Evolutionary conservation across 1,139 yeast genomes (phyloP), one percentile per base, ranked within the genome.

Genomic region (Candida tunisiensis): DNA sequence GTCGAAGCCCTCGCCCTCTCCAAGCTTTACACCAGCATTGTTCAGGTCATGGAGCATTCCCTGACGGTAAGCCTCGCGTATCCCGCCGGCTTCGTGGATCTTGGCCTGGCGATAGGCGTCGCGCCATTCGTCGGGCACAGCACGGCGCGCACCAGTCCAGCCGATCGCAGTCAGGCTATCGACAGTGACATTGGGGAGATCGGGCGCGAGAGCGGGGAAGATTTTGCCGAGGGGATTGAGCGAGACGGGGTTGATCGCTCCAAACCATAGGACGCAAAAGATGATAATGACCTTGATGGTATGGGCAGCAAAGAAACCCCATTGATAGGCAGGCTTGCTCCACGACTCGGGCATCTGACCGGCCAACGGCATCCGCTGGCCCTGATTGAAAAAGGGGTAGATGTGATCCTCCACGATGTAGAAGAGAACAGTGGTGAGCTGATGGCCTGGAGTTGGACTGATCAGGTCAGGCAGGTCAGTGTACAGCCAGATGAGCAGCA

Each of bases 361-460:
- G n/a, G n/a, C n/a, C n/a, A n/a, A n/a, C n/a, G n/a, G n/a, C n/a
- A n/a, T n/a, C 53, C 79, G 93, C 26, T 74, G 73, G 15, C 55
- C 46, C 14, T 56, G 42, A 65, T 88, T 25, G 16, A 33, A 31
- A 27, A 45, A 42, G n/a, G 77, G 55, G 15, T 57, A 57, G 27
- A 67, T 36, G 3, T 43, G 28, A 22, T 35, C 39, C 18, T 37
- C 54, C 51, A 44, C 33, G 8, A 39, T 15, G 18, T 28, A 25
- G 22, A 71, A 56, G 16, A 70, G 36, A 39, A 73, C 69, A 44
- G 72, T 72, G n/a, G 92, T 75, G 33, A 82, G 59, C 38, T 88
- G 75, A 32, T 72, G 63, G 16, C 95, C 95, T 0, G 96, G 96
- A 3, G 96, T 85, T 27, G 95, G 95, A 23, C 85, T 69, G 31